phyloP scores from a whole-genome alignment of 805 yeast species.

The Kluyveromyces lactis region DNA sequence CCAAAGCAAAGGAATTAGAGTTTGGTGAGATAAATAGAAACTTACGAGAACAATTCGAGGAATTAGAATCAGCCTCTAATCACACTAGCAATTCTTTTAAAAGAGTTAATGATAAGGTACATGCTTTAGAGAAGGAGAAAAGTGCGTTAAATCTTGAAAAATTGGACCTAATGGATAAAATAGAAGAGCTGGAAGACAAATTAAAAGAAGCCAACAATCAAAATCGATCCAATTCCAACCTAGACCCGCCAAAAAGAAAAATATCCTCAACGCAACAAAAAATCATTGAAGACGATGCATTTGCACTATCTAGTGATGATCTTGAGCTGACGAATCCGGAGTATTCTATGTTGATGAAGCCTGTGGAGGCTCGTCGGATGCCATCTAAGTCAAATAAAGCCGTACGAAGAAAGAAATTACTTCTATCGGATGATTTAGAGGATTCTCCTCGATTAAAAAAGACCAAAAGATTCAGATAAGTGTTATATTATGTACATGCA shows the following conservation, averaged over 20 bases:
- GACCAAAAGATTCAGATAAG: slow-evolving; percentile 11
- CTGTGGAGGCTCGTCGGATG: slow-evolving; percentile 2
- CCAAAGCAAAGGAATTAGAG: slow-evolving; percentile 23
- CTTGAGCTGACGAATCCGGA: slow-evolving; percentile 24
- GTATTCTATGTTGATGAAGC: slow-evolving; percentile 20
- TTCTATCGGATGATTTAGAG: slow-evolving; percentile 24
- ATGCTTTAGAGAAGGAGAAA: slow-evolving; percentile 14
- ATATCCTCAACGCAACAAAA: neutral
- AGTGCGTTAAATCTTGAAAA: slow-evolving; percentile 18
- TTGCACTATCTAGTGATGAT: slow-evolving; percentile 28
- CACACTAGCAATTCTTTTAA: slow-evolving; percentile 15
- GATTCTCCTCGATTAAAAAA: slow-evolving; percentile 16
- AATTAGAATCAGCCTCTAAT: slow-evolving; percentile 10
- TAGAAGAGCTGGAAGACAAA: slow-evolving; percentile 14
- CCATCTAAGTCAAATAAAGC: neutral
- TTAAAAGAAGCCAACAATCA: slow-evolving; percentile 3
- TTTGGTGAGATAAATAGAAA: slow-evolving; percentile 22
- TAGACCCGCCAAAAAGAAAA: slow-evolving; percentile 6
- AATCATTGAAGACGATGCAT: slow-evolving; percentile 17
- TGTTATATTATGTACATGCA: neutral
- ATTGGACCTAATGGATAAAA: slow-evolving; percentile 19
- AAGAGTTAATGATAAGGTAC: slow-evolving; percentile 14
- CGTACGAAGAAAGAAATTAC: slow-evolving; percentile 22
- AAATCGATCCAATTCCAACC: neutral
- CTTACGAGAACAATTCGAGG: slow-evolving; percentile 13